These are phyloP conservation scores for Globisporangium orthogonon DNA, from an alignment of 352 stramenopile genomes.

Conservation along the genomic window DNA sequence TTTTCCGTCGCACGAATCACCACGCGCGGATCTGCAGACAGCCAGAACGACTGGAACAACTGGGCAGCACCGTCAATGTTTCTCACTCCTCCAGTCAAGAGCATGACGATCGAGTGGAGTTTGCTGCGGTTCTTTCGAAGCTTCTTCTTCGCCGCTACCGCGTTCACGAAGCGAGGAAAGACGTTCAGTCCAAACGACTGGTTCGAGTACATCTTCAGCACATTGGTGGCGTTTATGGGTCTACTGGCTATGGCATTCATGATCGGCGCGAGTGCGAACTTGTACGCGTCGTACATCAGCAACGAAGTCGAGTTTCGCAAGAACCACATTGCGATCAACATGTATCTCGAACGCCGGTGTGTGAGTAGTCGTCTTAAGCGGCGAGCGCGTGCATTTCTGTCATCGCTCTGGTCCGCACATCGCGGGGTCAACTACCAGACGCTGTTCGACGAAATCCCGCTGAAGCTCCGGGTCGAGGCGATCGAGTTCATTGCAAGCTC, in stretches of 20 bases:
- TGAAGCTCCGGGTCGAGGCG: constrained; percentile 41
- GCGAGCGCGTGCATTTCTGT: constrained; percentile 41
- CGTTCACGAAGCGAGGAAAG: constrained; percentile 40
- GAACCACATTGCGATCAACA: constrained; percentile 43
- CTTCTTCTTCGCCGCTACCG: constrained; percentile 38
- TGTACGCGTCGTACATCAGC: constrained; percentile 51
- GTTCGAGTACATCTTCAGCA: constrained; percentile 29
- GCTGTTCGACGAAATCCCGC: constrained; percentile 48
- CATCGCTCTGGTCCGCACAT: constrained; percentile 51
- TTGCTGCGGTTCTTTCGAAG: constrained; percentile 32
- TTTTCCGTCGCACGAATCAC: constrained; percentile 21
- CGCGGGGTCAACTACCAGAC: constrained; percentile 49
- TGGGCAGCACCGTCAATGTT: constrained; percentile 26
- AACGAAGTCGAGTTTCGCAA: constrained; percentile 64
- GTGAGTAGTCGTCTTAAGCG: constrained; percentile 29
- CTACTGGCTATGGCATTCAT: constrained; percentile 43
- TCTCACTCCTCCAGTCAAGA: constrained; percentile 3
- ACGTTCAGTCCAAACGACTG: constrained; percentile 22
- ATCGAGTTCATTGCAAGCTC: constrained; percentile 37
- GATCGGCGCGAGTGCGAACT: constrained; percentile 39
- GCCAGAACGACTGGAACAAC: constrained; percentile 23
- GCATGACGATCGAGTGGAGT: constrained; percentile 5
- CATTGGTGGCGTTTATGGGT: constrained; percentile 31
- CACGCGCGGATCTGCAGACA: background rate
- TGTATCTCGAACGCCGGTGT: constrained; percentile 40